Base-by-base conservation (phyloP, 73 alveolate species). In the Breviolum minutum region DNA sequence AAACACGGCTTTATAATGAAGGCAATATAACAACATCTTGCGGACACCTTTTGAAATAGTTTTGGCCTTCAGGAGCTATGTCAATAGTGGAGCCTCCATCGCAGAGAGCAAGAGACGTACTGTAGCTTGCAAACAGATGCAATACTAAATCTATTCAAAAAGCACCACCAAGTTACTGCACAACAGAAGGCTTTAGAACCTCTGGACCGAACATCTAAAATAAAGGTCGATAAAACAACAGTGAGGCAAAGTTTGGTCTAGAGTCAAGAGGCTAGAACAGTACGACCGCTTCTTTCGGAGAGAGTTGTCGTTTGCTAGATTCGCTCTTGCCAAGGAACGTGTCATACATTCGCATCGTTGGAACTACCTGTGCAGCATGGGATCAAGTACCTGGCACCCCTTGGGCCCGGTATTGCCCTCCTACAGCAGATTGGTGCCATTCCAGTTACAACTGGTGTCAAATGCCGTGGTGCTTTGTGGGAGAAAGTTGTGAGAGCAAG, bases 361-460 rank as follows among this genome's bases (percentile, higher is more conserved):
- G 97, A 22, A 90, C 97, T 6, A 73, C 87, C 74, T 90, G 97
- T 27, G 97, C 97, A 54, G 74, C 97, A 4, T 90, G 97, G 97
- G 97, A 90, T 29, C 54, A 13, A 3, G 87, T 90, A 11, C 97
- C 97, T 8, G 97, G 97, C n/a, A 90, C 97, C 12, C 96, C 96
- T 2, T 92, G 98, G 98, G 79, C 70, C 16, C 82, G 61, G 29
- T 16, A 48, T 20, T 90, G 97, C 48, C 62, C 63, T n/a, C 63
- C 87, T 5, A 68, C 63, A 7, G 61, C 79, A 8, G 63, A 86
- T 63, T 86, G 94, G 94, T 62, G 64, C 30, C 79, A n/a, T 60
- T 62, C 98, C 30, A 26, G 62, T 14, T 71, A 32, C 88, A 90
- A 90, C 22, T 90, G 97, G 97, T 90, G 97, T 63, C 97, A 90